Evolutionary conservation across 2,329 filamentous ascomycete species (phyloP), one percentile per base, ranked within the genome.

Genomic region (Monilinia aucupariae): DNA sequence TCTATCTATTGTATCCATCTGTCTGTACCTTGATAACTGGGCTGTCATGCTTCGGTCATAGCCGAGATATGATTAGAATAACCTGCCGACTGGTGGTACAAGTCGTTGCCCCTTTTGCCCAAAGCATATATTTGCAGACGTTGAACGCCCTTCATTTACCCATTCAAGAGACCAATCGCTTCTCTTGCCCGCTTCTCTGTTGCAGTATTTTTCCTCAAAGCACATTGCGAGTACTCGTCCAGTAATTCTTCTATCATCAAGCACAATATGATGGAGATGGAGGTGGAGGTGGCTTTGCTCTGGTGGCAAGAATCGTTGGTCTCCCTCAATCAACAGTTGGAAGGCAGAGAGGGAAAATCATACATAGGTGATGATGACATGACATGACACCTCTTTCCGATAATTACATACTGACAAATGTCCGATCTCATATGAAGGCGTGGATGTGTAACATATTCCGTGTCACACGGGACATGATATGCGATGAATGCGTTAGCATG

Each of bases 401-500:
- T 49, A 30, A 30, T 30, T 30, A n/a, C n/a, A n/a, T n/a, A 45
- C 60, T 62, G 51, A 62, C 51, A 62, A 62, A 62, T 62, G 12
- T 32, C 43, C 32, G 32, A 56, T 62, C 32, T 62, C 30, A 49
- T 32, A 49, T 49, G 20, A 62, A 62, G 25, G 27, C 30, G 30
- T 45, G 27, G 43, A 59, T 6, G 27, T 49, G 55, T 49, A 20
- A 43, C 39, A 61, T 49, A 20, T 32, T 41, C n/a, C 22, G 15
- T 30, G 27, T 30, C 6, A 2, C 32, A 55, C 32, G 59, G 32
- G 47, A 43, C 53, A 43, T 55, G 45, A 15, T 59, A 55, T 64
- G 60, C 54, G 47, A 51, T 63, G 55, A 52, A 59, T 51, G 55
- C 58, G 49, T 53, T 48, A 43, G 59, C 61, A 64, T 66, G 63